Conservation (phyloP, 148 eudicot species). For the Salicornia ramosissima region DNA sequence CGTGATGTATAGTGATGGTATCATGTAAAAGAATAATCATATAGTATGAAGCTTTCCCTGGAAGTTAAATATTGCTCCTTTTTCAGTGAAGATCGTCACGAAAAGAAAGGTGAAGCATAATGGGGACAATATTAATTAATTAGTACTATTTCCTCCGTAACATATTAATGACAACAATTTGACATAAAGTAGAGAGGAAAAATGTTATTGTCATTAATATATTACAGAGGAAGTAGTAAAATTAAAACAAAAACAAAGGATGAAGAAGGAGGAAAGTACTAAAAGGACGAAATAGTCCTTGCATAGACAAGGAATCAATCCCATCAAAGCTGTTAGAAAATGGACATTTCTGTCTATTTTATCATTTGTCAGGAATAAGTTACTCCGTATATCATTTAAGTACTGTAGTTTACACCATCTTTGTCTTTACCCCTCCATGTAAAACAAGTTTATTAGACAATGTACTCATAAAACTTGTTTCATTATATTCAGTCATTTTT, state of each 20-base stretch:
- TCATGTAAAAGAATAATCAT: background rate
- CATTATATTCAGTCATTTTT: too few species aligned
- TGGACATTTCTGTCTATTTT: conserved; percentile 15
- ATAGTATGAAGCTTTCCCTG: conserved; percentile 14
- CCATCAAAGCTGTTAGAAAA: background rate
- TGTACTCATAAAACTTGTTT: too few species aligned
- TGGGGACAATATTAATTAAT: too few species aligned
- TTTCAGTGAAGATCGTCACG: background rate
- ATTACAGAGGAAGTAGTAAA: background rate
- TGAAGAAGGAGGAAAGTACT: too few species aligned
- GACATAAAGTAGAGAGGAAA: too few species aligned
- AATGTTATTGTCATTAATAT: too few species aligned
- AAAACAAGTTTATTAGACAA: too few species aligned
- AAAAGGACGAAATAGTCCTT: conserved; percentile 20
- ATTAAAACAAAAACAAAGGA: background rate
- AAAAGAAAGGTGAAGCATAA: background rate
- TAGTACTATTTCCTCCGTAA: too few species aligned
- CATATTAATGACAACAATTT: too few species aligned
- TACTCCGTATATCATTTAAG: too few species aligned
- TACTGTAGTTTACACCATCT: too few species aligned
- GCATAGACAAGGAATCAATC: conserved; percentile 19
- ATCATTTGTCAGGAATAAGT: background rate
- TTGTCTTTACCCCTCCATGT: too few species aligned
- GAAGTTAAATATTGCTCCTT: conserved; percentile 5
- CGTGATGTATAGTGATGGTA: background rate